These are phyloP conservation scores for Quercus ilex DNA, from an alignment of 306 rosid species.

Conservation along the genomic window DNA sequence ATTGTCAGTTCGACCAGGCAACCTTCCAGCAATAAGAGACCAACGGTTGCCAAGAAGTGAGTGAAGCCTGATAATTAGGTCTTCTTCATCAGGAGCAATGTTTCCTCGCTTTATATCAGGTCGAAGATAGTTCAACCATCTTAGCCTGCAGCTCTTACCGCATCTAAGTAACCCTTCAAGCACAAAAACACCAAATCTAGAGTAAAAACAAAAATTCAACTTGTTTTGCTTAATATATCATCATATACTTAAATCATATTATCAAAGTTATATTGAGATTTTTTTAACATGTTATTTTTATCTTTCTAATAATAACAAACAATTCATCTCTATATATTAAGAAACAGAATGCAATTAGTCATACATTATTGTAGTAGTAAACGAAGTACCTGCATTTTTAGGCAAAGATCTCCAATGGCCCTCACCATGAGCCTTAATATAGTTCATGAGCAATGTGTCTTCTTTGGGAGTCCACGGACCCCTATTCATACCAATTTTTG, in stretches of 20 bases:
- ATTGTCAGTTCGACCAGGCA: slow-evolving; percentile 81
- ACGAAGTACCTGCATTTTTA: slow-evolving; percentile 59
- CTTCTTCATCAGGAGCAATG: slow-evolving; percentile 72
- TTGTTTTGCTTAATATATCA: no score
- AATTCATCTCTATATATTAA: neutral
- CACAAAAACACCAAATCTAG: neutral
- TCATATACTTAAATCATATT: no score
- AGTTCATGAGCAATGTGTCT: slow-evolving; percentile 67
- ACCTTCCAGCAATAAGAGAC: slow-evolving; percentile 80
- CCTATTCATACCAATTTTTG: slow-evolving; percentile 81
- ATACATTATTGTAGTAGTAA: neutral
- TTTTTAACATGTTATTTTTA: no score
- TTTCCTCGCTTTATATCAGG: slow-evolving; percentile 85
- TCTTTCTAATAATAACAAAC: no score
- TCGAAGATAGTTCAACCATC: slow-evolving; percentile 88
- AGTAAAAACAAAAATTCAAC: neutral
- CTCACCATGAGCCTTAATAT: slow-evolving; percentile 73
- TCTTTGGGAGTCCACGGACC: slow-evolving; percentile 81
- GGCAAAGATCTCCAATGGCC: slow-evolving; percentile 90
- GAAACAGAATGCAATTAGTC: neutral
- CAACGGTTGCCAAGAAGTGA: slow-evolving; percentile 80
- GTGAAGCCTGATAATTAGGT: slow-evolving; percentile 71
- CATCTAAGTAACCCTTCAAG: slow-evolving; percentile 70
- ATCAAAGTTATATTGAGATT: no score
- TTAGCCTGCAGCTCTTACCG: slow-evolving; percentile 79